phyloP scores from a whole-genome alignment of 2,329 filamentous ascomycete species.

The Mollisia scopiformis region DNA sequence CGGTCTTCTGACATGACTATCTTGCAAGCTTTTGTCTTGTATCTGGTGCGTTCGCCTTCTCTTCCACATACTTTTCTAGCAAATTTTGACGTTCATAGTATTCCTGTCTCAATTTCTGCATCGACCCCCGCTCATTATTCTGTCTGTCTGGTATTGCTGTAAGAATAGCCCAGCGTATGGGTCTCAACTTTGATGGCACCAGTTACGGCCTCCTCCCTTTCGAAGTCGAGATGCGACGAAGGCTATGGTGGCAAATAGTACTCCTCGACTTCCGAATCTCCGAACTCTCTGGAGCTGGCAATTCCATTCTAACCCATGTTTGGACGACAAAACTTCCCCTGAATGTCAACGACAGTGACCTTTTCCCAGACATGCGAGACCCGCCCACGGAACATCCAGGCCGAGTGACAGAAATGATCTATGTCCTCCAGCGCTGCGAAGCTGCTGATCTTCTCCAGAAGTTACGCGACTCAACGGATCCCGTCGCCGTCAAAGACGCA shows the following conservation, averaged over 20 bases:
- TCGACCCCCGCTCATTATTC: constrained; percentile 49
- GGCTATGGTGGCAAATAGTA: constrained; percentile 66
- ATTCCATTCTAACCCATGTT: constrained; percentile 44
- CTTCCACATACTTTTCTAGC: constrained; percentile 3
- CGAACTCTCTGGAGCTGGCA: constrained; percentile 54
- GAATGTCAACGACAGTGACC: constrained; percentile 57
- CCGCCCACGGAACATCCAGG: constrained; percentile 43
- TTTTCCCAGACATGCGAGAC: constrained; percentile 47
- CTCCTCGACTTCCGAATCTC: constrained; percentile 60
- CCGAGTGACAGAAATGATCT: constrained; percentile 48
- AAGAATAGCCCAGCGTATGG: constrained; percentile 52
- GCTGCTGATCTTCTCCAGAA: constrained; percentile 27
- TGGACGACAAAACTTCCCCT: constrained; percentile 52
- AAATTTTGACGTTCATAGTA: constrained; percentile 15
- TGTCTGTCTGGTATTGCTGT: constrained; percentile 50
- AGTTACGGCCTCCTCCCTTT: constrained; percentile 45
- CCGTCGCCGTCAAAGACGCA: constrained; percentile 1
- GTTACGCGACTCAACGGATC: not conserved
- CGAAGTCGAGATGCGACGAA: constrained; percentile 60
- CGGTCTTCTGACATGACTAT: constrained; percentile 65
- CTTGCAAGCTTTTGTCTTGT: constrained; percentile 69
- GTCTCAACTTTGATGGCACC: constrained; percentile 47
- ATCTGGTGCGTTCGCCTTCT: constrained; percentile 51
- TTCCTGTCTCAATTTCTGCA: constrained; percentile 38
- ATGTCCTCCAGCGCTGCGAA: constrained; percentile 39